phyloP scores from a whole-genome alignment of 305 asterid species.

The Rubia balearica region DNA sequence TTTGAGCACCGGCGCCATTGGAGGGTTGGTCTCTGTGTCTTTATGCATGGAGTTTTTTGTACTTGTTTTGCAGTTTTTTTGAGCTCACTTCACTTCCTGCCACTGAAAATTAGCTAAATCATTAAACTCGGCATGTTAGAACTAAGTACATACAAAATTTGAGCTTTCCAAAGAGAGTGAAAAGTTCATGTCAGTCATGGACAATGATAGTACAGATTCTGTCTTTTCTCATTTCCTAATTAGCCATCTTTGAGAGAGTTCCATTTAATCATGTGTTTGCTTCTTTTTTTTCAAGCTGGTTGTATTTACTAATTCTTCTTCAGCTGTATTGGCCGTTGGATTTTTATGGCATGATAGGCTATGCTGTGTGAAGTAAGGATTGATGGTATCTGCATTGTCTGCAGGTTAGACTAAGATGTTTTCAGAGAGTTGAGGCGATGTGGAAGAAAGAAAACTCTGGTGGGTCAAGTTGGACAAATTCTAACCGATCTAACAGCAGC shows the following conservation, averaged over 20 bases:
- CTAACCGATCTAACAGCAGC: slow-evolving; percentile 34
- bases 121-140: not conserved
- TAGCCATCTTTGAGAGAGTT: not conserved
- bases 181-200: not conserved
- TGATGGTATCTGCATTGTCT: slow-evolving; percentile 7
- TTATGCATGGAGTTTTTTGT: not conserved
- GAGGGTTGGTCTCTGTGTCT: slow-evolving; percentile 44
- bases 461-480: slow-evolving; percentile 20
- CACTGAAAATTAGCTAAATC: not conserved
- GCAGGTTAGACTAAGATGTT: slow-evolving; percentile 67
- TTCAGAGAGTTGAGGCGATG: slow-evolving; percentile 37
- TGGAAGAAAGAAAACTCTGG: slow-evolving; percentile 40
- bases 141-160: not conserved
- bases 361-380: not conserved
- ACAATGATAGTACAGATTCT: not conserved
- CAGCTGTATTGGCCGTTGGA: not conserved
- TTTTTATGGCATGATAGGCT: not conserved
- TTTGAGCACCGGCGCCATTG: slow-evolving; percentile 61
- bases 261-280: not conserved
- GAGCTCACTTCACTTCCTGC: not conserved
- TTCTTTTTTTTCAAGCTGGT: not conserved
- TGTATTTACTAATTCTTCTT: not conserved
- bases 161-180: not conserved
- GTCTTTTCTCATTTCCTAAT: not conserved
- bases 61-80: not conserved